Evolutionary conservation across 2,329 filamentous ascomycete genomes (phyloP), one percentile per base, ranked within the genome.

Genomic region (Chaetomium globosum): DNA sequence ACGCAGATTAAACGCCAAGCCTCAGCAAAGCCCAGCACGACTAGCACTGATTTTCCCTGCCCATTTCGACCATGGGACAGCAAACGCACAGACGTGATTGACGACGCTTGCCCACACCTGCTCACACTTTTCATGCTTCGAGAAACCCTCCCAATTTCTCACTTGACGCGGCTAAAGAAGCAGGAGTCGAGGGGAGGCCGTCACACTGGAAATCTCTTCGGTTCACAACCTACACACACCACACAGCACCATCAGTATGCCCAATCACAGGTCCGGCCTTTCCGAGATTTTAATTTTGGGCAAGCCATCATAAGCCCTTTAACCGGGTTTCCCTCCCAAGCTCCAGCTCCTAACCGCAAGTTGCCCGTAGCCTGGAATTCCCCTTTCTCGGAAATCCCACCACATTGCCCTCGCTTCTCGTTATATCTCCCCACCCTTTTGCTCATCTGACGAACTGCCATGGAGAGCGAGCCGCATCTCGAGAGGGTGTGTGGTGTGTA

Each of bases 301-400:
- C 63, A 56, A 67, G 49, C 56, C 31, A 46, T 61, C 63, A n/a
- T 64, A n/a, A 66, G 69, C 63, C 68, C 67, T 67, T 69, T 67
- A 51, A 19, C 28, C n/a, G n/a, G n/a, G 7, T 13, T 26, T 49
- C 60, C 64, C 65, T 66, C 65, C 53, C 65, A 63, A 67, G 67
- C 64, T n/a, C 67, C 68, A 69, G 66, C 65, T 67, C 68, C 68
- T 69, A 72, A 65, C 71, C 68, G 71, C 67, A 48, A 53, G 53
- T 68, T 68, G 67, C 59, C 67, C 67, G 67, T n/a, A 64, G 61
- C 56, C 59, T 65, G 65, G 61, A 51, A 39, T 67, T 61, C 39
- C 39, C 13, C n/a, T n/a, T 60, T 60, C 63, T 64, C 55, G 65
- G 61, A n/a, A n/a, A 59, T 59, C 60, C 49, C 61, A 49, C 52